These are phyloP conservation scores for Dryadomyces sulphureus DNA, from an alignment of 2,329 filamentous ascomycete species.

Conservation along the genomic window DNA sequence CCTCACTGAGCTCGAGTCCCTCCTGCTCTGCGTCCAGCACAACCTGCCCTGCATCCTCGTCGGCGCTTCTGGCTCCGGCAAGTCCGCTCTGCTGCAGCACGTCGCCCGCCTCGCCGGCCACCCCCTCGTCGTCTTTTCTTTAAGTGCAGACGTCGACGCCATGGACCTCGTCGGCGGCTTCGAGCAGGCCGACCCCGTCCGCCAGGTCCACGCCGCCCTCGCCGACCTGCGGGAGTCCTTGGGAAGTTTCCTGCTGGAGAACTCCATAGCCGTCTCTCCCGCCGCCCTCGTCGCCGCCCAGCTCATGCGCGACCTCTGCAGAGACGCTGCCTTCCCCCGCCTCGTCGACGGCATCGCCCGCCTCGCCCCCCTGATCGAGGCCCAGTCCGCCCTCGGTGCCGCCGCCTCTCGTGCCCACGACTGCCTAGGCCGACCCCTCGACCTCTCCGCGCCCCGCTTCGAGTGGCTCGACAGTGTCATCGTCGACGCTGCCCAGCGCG, in stretches of 20 bases:
- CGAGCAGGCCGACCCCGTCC: slow-evolving; percentile 76
- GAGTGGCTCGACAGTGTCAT: slow-evolving; percentile 94
- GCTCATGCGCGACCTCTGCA: slow-evolving; percentile 20
- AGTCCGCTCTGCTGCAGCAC: slow-evolving; percentile 65
- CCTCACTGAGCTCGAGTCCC: slow-evolving; percentile 64
- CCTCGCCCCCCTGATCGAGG: slow-evolving; percentile 25
- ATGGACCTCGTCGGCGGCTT: slow-evolving; percentile 97
- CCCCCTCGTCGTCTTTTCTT: slow-evolving; percentile 63
- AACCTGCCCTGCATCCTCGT: slow-evolving; percentile 82
- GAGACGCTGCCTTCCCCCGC: slow-evolving; percentile 18
- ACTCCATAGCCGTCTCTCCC: slow-evolving; percentile 17
- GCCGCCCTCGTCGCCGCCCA: slow-evolving; percentile 27
- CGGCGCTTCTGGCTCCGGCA: slow-evolving; percentile 73
- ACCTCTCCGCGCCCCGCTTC: slow-evolving; percentile 64
- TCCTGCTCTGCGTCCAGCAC: slow-evolving; percentile 76
- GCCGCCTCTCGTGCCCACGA: slow-evolving; percentile 32
- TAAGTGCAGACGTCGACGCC: slow-evolving; percentile 91
- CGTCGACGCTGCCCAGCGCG: slow-evolving; percentile 70
- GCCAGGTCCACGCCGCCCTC: slow-evolving; percentile 51
- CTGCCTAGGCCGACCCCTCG: slow-evolving; percentile 36
- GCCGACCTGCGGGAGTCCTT: slow-evolving; percentile 23
- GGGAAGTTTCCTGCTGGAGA: slow-evolving; percentile 31
- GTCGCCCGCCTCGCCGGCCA: slow-evolving; percentile 69
- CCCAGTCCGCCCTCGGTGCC: slow-evolving; percentile 28
- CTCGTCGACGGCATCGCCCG: slow-evolving; percentile 24